phyloP scores from a whole-genome alignment of 2,329 filamentous ascomycete species.

The Penicillium sp. region DNA sequence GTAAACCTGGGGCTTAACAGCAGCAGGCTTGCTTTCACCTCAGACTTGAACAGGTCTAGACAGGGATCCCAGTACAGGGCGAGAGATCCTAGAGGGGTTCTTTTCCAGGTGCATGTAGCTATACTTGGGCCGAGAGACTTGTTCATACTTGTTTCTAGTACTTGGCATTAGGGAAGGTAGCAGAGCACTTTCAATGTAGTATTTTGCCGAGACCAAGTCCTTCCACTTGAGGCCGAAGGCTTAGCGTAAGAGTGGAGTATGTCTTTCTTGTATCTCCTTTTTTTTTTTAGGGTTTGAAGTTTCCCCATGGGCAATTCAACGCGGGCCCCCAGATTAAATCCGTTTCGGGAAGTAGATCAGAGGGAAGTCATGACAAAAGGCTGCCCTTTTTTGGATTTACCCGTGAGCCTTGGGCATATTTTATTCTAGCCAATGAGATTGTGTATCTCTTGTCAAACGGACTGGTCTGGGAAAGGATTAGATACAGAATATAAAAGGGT shows the following conservation, averaged over 20 bases:
- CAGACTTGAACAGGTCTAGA: background rate
- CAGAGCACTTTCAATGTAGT: background rate
- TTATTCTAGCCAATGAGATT: slow-evolving; percentile 8
- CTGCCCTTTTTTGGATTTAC: background rate
- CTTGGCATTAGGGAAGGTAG: background rate
- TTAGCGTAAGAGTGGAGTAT: background rate
- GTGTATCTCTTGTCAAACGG: slow-evolving; percentile 3
- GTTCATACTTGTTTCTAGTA: background rate
- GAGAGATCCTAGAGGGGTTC: background rate
- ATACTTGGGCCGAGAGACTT: background rate
- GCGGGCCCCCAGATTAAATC: slow-evolving; percentile 4
- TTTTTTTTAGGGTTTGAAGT: background rate
- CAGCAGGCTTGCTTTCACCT: background rate
- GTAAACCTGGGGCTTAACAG: background rate
- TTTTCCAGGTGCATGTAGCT: background rate
- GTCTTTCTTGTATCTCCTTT: background rate
- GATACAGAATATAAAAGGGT: slow-evolving; percentile 14
- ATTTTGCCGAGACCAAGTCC: background rate
- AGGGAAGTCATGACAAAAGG: background rate
- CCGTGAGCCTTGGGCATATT: background rate
- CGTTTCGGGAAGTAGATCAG: slow-evolving; percentile 20
- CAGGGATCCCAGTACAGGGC: background rate
- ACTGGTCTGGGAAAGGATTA: background rate
- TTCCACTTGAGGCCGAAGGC: background rate
- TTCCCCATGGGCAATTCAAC: slow-evolving; percentile 16